Evolutionary conservation across 2,329 filamentous ascomycete genomes (phyloP).

Genomic region (Ophiocordyceps robertsii): DNA sequence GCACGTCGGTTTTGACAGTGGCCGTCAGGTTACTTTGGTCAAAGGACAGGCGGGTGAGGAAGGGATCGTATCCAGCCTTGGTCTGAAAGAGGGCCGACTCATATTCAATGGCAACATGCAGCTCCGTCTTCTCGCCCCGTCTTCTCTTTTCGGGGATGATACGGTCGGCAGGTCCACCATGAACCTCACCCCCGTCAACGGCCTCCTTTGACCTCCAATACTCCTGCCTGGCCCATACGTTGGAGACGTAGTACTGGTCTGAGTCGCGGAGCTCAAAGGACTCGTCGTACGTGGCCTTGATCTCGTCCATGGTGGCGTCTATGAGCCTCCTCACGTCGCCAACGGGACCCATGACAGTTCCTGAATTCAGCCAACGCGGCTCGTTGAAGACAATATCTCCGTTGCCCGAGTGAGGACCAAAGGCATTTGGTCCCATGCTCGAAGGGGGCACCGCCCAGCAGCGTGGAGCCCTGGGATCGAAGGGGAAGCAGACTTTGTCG

Average conservation of each 20-base stretch:
- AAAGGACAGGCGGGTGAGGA: constrained; percentile 19
- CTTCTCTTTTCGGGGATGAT: constrained; percentile 8
- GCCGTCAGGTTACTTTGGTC: constrained; percentile 11
- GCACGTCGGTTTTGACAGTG: constrained; percentile 10
- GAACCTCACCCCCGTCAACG: constrained; percentile 7
- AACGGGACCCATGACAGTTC: constrained; percentile 29
- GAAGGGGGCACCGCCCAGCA: constrained; percentile 27
- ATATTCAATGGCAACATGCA: constrained; percentile 26
- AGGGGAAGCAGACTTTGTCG: constrained; percentile 30
- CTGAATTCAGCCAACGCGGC: constrained; percentile 30
- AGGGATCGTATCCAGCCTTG: constrained; percentile 20
- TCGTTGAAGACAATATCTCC: constrained; percentile 17
- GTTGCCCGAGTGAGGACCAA: constrained; percentile 21
- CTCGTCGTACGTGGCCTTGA: constrained; percentile 19
- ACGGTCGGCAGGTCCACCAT: constrained; percentile 8
- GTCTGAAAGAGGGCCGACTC: constrained; percentile 26
- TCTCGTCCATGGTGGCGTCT: constrained; percentile 12
- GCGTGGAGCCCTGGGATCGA: constrained; percentile 18
- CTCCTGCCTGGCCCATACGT: constrained; percentile 28
- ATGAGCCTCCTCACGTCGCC: constrained; percentile 14
- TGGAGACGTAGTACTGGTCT: constrained; percentile 29
- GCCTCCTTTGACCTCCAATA: constrained; percentile 20
- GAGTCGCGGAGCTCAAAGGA: constrained; percentile 19
- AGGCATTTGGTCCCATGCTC: constrained; percentile 15
- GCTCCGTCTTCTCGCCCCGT: constrained; percentile 12